Percentiles rank a stretch among this genome's conserved stretches.
Evolutionary conservation across 192 early-diverging fungal species (phyloP).

Genomic region (Phycomyces nitens): DNA sequence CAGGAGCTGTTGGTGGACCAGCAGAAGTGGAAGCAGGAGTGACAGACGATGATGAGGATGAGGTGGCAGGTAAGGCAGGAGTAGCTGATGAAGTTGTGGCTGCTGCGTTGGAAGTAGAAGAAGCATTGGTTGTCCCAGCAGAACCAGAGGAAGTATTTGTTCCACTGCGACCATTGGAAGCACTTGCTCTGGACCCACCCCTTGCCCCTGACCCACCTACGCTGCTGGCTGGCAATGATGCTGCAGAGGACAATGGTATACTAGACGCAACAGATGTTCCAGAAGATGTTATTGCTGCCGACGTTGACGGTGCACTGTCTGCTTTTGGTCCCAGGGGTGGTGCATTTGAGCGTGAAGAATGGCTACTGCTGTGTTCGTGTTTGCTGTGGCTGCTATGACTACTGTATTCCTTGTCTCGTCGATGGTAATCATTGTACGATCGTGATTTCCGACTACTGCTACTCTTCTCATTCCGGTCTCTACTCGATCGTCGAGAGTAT

Average conservation of each 20-base stretch:
- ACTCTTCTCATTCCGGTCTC: slow-evolving; percentile 11
- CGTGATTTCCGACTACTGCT: slow-evolving; percentile 7
- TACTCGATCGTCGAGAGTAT: neutral
- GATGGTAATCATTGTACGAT: slow-evolving; percentile 9
- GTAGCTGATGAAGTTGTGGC: neutral
- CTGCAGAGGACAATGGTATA: too few relatives aligned
- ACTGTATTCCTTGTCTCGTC: slow-evolving; percentile 2
- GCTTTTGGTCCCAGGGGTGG: slow-evolving; percentile 15
- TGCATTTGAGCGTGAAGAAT: neutral
- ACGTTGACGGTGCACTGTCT: neutral
- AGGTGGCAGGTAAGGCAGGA: neutral
- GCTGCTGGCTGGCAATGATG: too few relatives aligned
- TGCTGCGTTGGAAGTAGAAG: neutral
- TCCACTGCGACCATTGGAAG: too few relatives aligned
- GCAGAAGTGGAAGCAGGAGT: neutral
- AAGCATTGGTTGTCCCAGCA: neutral
- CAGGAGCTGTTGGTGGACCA: slow-evolving; percentile 16
- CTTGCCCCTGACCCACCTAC: too few relatives aligned
- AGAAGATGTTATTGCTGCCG: too few relatives aligned
- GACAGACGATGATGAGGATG: neutral
- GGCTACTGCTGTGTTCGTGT: neutral
- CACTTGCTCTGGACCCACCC: too few relatives aligned
- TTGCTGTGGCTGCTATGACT: neutral
- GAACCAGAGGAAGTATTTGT: slow-evolving; percentile 1
- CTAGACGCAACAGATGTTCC: too few relatives aligned